Percentiles rank a stretch among this genome's conserved stretches.
phyloP scores from a whole-genome alignment of 441 rosid species.

The Manihot esculenta region DNA sequence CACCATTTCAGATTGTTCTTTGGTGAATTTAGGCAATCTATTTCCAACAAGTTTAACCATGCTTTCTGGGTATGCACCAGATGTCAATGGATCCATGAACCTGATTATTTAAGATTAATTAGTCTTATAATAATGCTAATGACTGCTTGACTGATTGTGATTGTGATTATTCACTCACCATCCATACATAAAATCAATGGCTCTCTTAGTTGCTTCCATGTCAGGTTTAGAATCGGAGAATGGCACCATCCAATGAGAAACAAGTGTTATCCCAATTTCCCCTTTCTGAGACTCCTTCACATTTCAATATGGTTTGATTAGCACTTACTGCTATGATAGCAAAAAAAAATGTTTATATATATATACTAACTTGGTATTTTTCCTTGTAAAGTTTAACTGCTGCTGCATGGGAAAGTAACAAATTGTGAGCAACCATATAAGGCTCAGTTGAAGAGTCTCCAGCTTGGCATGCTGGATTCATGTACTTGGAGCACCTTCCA shows the following conservation, averaged over 20 bases:
- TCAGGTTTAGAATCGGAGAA: not conserved
- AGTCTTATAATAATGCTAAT: too few relatives aligned
- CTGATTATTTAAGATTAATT: slow-evolving; percentile 9
- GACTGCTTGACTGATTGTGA: too few relatives aligned
- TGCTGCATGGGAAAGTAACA: slow-evolving; percentile 20
- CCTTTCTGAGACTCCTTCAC: slow-evolving; percentile 13
- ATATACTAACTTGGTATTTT: not conserved
- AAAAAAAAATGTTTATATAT: too few relatives aligned
- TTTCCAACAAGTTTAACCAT: slow-evolving; percentile 29
- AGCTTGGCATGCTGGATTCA: not conserved
- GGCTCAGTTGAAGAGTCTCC: slow-evolving; percentile 27
- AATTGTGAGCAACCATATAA: slow-evolving; percentile 8
- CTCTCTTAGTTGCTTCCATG: slow-evolving; percentile 9
- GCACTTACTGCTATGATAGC: too few relatives aligned
- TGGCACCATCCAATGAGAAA: slow-evolving; percentile 7
- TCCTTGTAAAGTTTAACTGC: slow-evolving; percentile 13
- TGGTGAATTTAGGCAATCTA: slow-evolving; percentile 36
- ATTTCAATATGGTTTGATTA: not conserved
- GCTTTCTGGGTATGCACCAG: slow-evolving; percentile 32
- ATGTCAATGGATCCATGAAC: slow-evolving; percentile 25
- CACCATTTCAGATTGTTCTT: slow-evolving; percentile 28
- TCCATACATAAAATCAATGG: slow-evolving; percentile 19
- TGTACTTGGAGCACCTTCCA: slow-evolving; percentile 18
- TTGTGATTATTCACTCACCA: slow-evolving; percentile 18
- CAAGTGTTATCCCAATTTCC: slow-evolving; percentile 15